These are phyloP conservation scores for Curvularia sp. DNA, from an alignment of 2,329 filamentous ascomycete genomes.

Conservation along the genomic window DNA sequence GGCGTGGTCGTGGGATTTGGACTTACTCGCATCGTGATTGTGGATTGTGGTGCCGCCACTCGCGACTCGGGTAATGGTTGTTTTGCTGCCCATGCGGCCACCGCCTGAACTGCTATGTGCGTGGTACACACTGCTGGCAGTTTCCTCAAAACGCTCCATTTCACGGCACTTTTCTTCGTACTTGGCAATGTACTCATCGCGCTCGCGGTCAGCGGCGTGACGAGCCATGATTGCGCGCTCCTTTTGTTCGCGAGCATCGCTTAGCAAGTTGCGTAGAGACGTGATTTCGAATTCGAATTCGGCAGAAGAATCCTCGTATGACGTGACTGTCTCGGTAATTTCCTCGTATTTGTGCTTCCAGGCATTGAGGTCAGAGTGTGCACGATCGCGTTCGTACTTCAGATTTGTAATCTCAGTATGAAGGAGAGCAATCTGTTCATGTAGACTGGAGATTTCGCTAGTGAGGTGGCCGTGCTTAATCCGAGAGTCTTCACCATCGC, in stretches of 20 bases:
- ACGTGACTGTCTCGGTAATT: conserved; percentile 31
- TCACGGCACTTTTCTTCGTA: conserved; percentile 38
- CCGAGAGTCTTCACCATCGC: conserved; percentile 29
- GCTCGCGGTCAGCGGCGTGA: conserved; percentile 33
- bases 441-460: conserved; percentile 21
- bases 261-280: conserved; percentile 27
- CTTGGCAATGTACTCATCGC: conserved; percentile 31
- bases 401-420: conserved; percentile 33
- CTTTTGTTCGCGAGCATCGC: conserved; percentile 35
- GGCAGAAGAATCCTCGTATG: conserved; percentile 28
- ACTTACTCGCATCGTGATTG: conserved; percentile 18
- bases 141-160: conserved; percentile 33
- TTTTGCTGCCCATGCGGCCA: conserved; percentile 17
- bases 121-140: conserved; percentile 24
- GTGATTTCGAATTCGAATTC: conserved; percentile 37
- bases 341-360: conserved; percentile 38
- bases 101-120: conserved; percentile 6
- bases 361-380: conserved; percentile 26
- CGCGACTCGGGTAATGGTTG: conserved; percentile 17
- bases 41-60: conserved; percentile 27
- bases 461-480: conserved; percentile 25
- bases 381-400: conserved; percentile 29
- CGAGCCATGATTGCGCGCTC: conserved; percentile 32
- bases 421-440: conserved; percentile 26
- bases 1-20: conserved; percentile 7